phyloP scores from a whole-genome alignment of 2,329 filamentous ascomycete genomes.

The Alternaria consortialis region DNA sequence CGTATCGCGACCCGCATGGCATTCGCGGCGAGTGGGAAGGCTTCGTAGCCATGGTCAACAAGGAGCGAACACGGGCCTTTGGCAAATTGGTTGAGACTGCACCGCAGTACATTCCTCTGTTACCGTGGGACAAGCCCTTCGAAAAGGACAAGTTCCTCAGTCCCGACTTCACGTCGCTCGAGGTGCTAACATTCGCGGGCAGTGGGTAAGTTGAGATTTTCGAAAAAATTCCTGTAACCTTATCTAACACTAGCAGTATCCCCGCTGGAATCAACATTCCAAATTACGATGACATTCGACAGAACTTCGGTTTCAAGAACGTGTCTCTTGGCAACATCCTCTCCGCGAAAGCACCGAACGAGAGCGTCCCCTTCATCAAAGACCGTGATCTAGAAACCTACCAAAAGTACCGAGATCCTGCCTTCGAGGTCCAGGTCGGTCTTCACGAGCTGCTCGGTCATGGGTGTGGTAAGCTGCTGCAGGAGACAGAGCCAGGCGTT shows the following conservation, averaged over 20 bases:
- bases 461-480: conserved; percentile 90
- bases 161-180: conserved; percentile 93
- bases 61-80: conserved; percentile 89
- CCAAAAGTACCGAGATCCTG: conserved; percentile 81
- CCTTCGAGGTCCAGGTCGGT: conserved; percentile 95
- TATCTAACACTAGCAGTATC: conserved; percentile 50
- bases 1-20: conserved; percentile 64
- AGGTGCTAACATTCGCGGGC: conserved; percentile 83
- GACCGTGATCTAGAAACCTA: conserved; percentile 80
- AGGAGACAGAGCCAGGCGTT: conserved; percentile 81
- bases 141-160: conserved; percentile 97
- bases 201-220: conserved; percentile 54
- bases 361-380: conserved; percentile 89
- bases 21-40: conserved; percentile 64
- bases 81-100: conserved; percentile 83
- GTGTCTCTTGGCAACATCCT: conserved; percentile 93
- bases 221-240: too few relatives aligned
- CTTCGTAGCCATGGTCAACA: conserved; percentile 74
- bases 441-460: conserved; percentile 91
- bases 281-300: conserved; percentile 72
- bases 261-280: conserved; percentile 69
- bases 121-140: conserved; percentile 88
- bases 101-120: conserved; percentile 81
- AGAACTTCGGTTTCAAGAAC: conserved; percentile 89
- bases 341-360: conserved; percentile 88